Conservation (phyloP, 176 grass and related monocot genomes). For the Oryza punctata region DNA sequence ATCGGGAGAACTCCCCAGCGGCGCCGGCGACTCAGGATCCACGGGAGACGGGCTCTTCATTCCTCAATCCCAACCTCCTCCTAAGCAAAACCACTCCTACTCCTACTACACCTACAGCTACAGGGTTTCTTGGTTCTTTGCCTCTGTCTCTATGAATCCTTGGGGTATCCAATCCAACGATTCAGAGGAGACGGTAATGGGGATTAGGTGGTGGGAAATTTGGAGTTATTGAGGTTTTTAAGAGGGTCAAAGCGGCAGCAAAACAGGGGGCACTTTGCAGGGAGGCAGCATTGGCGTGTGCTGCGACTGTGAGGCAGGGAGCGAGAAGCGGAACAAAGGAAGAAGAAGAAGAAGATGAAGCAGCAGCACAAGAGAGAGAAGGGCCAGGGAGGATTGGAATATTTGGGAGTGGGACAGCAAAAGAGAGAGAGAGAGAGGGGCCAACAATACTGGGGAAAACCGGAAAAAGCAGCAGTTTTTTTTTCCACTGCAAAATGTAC, state of each 20-base stretch:
- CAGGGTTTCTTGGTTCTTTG: neutral
- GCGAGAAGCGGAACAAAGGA: neutral
- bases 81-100: neutral
- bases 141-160: neutral
- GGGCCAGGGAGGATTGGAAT: slow-evolving; percentile 25
- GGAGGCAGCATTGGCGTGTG: slow-evolving; percentile 33
- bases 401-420: slow-evolving; percentile 24
- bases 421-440: neutral
- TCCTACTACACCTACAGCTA: neutral
- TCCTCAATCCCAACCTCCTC: neutral
- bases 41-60: slow-evolving; percentile 53
- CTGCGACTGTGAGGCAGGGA: slow-evolving; percentile 10
- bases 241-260: slow-evolving; percentile 44
- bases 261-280: slow-evolving; percentile 31
- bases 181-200: slow-evolving; percentile 18
- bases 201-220: slow-evolving; percentile 14
- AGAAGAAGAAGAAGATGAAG: slow-evolving; percentile 44
- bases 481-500: slow-evolving; percentile 25
- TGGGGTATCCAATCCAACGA: neutral
- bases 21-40: slow-evolving; percentile 49
- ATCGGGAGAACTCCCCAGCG: slow-evolving; percentile 33
- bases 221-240: slow-evolving; percentile 34
- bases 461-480: slow-evolving; percentile 36
- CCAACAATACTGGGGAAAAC: slow-evolving; percentile 19
- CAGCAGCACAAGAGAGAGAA: neutral